Evolutionary conservation across 176 grass and related monocot genomes (phyloP).

Genomic region (Oryza brachyantha): DNA sequence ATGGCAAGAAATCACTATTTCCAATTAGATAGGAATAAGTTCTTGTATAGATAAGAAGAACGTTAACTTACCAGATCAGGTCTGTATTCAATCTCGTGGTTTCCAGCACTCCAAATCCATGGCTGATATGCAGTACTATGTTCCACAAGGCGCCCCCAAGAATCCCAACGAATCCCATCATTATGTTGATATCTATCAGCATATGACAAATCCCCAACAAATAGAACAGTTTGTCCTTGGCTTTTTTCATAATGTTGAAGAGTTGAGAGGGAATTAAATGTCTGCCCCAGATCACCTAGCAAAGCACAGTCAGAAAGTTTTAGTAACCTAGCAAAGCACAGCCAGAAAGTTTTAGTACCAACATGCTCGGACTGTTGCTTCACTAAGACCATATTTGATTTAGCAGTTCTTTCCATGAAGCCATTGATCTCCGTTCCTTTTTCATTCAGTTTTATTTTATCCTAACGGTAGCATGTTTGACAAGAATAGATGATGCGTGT

Average conservation of each 20-base stretch:
- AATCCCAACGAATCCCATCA: slow-evolving; percentile 90
- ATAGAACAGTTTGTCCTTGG: slow-evolving; percentile 70
- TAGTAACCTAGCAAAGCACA: slow-evolving; percentile 44
- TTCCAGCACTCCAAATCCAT: slow-evolving; percentile 89
- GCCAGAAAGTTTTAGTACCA: slow-evolving; percentile 1
- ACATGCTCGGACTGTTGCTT: not conserved
- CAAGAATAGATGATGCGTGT: not conserved
- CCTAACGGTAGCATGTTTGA: slow-evolving; percentile 13
- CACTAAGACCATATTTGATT: not conserved
- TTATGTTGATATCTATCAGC: slow-evolving; percentile 84
- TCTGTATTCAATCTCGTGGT: slow-evolving; percentile 97
- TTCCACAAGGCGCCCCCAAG: slow-evolving; percentile 84
- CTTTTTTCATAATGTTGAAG: slow-evolving; percentile 85
- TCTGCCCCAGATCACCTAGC: slow-evolving; percentile 95
- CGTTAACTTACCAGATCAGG: slow-evolving; percentile 78
- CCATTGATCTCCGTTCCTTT: not conserved
- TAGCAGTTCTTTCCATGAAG: not conserved
- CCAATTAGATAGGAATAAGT: not conserved
- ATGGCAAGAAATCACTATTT: not conserved
- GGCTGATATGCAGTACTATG: slow-evolving; percentile 76
- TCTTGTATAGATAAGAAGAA: not conserved
- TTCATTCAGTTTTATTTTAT: not conserved
- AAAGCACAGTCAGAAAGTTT: slow-evolving; percentile 16
- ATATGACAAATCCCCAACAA: slow-evolving; percentile 92
- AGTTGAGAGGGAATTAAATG: slow-evolving; percentile 96